Base-by-base conservation (phyloP, 2,329 filamentous ascomycete species). In the Gyromitra esculenta region DNA sequence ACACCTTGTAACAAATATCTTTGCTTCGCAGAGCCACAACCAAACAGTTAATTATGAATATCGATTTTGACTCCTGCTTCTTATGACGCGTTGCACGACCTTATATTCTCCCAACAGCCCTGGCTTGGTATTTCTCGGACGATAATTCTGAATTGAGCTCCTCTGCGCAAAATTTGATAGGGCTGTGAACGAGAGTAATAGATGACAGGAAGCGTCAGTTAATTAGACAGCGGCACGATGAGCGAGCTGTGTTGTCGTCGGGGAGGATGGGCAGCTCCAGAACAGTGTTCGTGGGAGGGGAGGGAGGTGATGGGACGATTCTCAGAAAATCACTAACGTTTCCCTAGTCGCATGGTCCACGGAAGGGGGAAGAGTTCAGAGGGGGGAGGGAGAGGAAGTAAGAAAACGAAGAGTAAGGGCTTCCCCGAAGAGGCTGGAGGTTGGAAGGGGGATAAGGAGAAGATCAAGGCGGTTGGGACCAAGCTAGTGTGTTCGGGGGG, bases 311-410 rank as follows among this genome's bases (percentile, higher is more conserved):
- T 39, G 69, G 48, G 41, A 52, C 52, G 67, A 72, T 60, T 60
- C 37, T 69, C 73, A 41, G 73, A 75, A 72, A 62, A 69, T 74
- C 70, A 73, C 70, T 60, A 69, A 69, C 39, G 63, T 60, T 62
- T 48, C 57, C 65, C 66, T 65, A 59, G 73, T 71, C 50, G 75
- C 75, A 77, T 77, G 15, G 60, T 52, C 72, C 69, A 39, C 60
- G 54, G 68, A 57, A 76, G 43, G 37, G 60, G 18, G 63, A 45
- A 65, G 70, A 35, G 60, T 59, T 35, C 4, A 39, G 43, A 25
- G 52, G 5, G n/a, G 63, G 50, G 60, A 60, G 60, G 48, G 67
- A 50, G 59, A 48, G 72, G 56, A 50, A 48, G 69, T 67, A 62
- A 43, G 70, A 67, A 41, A 65, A 21, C 39, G 65, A 74, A 63